phyloP scores from a whole-genome alignment of 331 rosid genomes.

The Arachis monticola region DNA sequence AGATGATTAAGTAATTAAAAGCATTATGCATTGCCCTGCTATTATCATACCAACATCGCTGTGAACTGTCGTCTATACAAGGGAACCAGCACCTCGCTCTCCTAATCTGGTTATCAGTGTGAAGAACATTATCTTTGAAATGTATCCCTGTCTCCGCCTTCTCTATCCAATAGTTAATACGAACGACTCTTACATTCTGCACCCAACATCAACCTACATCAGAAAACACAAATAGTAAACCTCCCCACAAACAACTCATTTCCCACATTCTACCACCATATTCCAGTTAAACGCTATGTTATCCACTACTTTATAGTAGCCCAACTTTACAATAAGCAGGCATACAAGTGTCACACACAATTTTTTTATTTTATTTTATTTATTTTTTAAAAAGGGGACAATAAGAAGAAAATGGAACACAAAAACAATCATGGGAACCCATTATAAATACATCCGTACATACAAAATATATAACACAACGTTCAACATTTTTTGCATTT shows the following conservation, averaged over 20 bases:
- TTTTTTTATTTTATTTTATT: too few species aligned
- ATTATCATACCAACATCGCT: constrained; percentile 77
- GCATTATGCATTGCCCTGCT: background rate
- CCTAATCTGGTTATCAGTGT: constrained; percentile 86
- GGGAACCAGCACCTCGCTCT: constrained; percentile 99
- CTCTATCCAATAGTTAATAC: constrained; percentile 92
- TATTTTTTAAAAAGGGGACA: background rate
- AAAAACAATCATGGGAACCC: background rate
- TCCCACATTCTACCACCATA: constrained; percentile 30
- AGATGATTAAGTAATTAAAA: background rate
- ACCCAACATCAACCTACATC: constrained; percentile 75
- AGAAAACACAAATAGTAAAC: constrained; percentile 65
- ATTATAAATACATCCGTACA: constrained; percentile 1
- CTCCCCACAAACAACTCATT: constrained; percentile 55
- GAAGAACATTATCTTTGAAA: constrained; percentile 67
- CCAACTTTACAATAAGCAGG: background rate
- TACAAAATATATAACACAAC: background rate
- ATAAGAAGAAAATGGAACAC: background rate
- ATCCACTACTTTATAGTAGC: background rate
- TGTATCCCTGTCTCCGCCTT: constrained; percentile 90
- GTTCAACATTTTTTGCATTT: background rate
- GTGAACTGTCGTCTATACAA: constrained; percentile 83
- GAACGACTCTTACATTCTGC: constrained; percentile 93
- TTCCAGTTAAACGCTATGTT: background rate
- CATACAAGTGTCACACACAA: background rate